Percentiles rank a stretch among this genome's conserved stretches.
Conservation (phyloP, 2,329 filamentous ascomycete species). For the Phialophora tarda region DNA sequence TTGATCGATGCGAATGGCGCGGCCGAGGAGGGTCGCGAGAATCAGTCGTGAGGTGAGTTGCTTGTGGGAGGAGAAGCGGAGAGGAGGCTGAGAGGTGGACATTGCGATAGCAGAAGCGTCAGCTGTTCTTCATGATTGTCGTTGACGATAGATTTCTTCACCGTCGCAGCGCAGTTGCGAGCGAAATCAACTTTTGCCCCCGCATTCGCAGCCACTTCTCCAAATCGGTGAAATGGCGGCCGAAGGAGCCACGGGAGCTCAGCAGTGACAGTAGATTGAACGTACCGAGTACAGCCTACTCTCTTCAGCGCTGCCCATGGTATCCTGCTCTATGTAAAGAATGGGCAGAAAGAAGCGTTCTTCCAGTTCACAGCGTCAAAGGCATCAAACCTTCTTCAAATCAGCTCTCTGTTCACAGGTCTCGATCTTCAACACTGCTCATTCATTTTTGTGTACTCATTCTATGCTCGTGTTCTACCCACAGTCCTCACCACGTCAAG, state of each 20-base stretch:
- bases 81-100: slow-evolving; percentile 54
- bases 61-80: slow-evolving; percentile 84
- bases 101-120: slow-evolving; percentile 36
- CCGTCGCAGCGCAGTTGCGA: background rate
- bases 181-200: slow-evolving; percentile 3
- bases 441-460: no score
- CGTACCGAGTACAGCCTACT: no score
- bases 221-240: background rate
- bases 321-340: no score
- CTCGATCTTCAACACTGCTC: no score
- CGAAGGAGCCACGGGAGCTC: background rate
- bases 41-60: slow-evolving; percentile 83
- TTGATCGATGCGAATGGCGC: slow-evolving; percentile 87
- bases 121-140: background rate
- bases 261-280: no score
- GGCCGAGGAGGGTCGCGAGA: slow-evolving; percentile 87
- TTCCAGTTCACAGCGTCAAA: no score
- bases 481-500: no score
- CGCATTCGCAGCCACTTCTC: background rate
- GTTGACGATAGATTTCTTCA: background rate
- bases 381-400: no score
- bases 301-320: no score
- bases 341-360: no score
- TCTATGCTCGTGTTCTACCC: no score
- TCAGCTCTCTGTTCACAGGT: no score